phyloP scores from a whole-genome alignment of 2,329 filamentous ascomycete genomes.

The Fusarium robinianum region DNA sequence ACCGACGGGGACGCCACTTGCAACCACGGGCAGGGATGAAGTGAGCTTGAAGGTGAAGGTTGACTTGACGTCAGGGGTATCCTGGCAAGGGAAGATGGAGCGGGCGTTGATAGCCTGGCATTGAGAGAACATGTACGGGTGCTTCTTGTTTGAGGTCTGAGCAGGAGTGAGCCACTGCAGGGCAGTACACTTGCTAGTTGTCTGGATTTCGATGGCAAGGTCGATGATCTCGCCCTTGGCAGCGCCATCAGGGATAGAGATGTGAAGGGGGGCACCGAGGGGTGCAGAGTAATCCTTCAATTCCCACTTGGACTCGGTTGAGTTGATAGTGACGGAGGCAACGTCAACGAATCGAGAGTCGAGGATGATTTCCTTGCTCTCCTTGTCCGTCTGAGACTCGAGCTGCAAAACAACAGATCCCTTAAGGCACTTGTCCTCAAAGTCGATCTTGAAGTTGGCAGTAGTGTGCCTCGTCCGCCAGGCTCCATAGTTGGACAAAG shows the following conservation, averaged over 20 bases:
- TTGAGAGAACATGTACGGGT: slow-evolving; percentile 98
- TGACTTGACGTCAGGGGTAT: slow-evolving; percentile 97
- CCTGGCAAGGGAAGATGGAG: slow-evolving; percentile 94
- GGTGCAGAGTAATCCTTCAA: slow-evolving; percentile 72
- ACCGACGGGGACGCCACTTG: slow-evolving; percentile 72
- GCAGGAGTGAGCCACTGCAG: slow-evolving; percentile 93
- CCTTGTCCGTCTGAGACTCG: slow-evolving; percentile 73
- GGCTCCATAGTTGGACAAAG: slow-evolving; percentile 86
- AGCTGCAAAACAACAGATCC: slow-evolving; percentile 79
- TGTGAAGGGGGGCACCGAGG: slow-evolving; percentile 72
- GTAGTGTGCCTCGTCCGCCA: slow-evolving; percentile 85
- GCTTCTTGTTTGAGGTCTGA: slow-evolving; percentile 93
- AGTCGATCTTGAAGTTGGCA: slow-evolving; percentile 81
- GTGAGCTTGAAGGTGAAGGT: slow-evolving; percentile 88
- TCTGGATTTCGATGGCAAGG: slow-evolving; percentile 71
- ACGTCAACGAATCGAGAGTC: slow-evolving; percentile 87
- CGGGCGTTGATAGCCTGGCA: slow-evolving; percentile 96
- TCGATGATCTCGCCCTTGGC: slow-evolving; percentile 57
- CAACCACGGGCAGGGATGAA: slow-evolving; percentile 86
- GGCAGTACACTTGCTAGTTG: slow-evolving; percentile 86
- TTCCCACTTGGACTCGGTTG: slow-evolving; percentile 66
- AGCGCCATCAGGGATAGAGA: slow-evolving; percentile 61
- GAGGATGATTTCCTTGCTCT: slow-evolving; percentile 77
- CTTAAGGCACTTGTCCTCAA: slow-evolving; percentile 74
- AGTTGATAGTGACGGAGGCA: slow-evolving; percentile 70